These are phyloP conservation scores for Pichia membranifaciens DNA, from an alignment of 805 yeast species.

Conservation along the genomic window DNA sequence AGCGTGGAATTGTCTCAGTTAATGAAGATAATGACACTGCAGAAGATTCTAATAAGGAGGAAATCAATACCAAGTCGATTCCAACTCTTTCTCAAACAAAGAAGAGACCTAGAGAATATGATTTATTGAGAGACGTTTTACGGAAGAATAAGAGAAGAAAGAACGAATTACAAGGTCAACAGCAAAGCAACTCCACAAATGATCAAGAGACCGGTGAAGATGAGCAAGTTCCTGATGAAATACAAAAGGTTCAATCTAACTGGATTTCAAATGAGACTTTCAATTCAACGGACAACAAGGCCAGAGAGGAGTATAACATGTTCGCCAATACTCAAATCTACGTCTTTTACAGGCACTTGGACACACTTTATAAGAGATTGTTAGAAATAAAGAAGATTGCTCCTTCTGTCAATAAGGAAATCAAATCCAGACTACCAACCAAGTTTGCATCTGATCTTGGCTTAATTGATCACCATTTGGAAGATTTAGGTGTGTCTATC, in stretches of 20 bases:
- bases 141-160: constrained; percentile 34
- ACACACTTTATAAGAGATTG: constrained; percentile 75
- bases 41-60: constrained; percentile 9
- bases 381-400: constrained; percentile 70
- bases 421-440: constrained; percentile 54
- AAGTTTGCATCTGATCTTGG: constrained; percentile 85
- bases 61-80: neutral
- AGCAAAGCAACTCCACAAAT: neutral
- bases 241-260: constrained; percentile 29
- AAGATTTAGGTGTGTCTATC: constrained; percentile 73
- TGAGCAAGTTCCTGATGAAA: constrained; percentile 20
- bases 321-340: constrained; percentile 87
- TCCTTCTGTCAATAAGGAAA: constrained; percentile 64
- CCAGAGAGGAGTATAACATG: constrained; percentile 59
- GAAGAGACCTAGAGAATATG: constrained; percentile 52
- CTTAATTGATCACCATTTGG: constrained; percentile 71
- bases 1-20: constrained; percentile 29
- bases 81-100: constrained; percentile 29
- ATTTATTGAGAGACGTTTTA: constrained; percentile 54
- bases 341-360: constrained; percentile 80
- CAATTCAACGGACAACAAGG: constrained; percentile 22
- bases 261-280: constrained; percentile 31
- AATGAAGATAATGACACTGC: constrained; percentile 20
- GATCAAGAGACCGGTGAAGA: neutral
- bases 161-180: constrained; percentile 8